Evolutionary conservation across 2,329 filamentous ascomycete genomes (phyloP).

Genomic region (Arthrinium puccinioides): DNA sequence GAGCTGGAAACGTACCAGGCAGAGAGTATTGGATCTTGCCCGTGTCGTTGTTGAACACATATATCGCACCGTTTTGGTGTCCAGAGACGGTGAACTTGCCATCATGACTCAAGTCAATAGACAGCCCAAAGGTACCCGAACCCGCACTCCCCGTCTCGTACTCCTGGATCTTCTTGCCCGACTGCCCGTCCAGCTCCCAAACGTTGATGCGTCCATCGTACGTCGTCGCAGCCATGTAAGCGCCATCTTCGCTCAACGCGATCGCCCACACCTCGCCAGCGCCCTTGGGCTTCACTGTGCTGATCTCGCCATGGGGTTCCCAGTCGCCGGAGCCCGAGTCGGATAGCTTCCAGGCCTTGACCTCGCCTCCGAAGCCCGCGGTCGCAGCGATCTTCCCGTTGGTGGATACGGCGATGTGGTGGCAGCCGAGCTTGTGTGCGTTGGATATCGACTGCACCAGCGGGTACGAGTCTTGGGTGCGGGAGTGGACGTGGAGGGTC

Average conservation of each 20-base stretch:
- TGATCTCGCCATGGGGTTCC: conserved; percentile 38
- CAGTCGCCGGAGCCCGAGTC: conserved; percentile 54
- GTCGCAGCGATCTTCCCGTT: conserved; percentile 70
- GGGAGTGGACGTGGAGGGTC: conserved; percentile 73
- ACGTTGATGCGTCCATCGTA: conserved; percentile 85
- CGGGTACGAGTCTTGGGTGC: conserved; percentile 62
- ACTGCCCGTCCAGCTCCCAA: conserved; percentile 60
- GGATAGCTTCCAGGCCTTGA: conserved; percentile 70
- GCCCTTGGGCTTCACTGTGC: conserved; percentile 19
- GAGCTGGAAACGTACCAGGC: conserved; percentile 49
- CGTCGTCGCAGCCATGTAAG: conserved; percentile 78
- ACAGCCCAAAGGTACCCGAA: conserved; percentile 84
- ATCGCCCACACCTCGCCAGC: conserved; percentile 79
- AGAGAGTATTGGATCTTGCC: conserved; percentile 80
- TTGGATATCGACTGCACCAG: conserved; percentile 71
- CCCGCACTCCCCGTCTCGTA: conserved; percentile 69
- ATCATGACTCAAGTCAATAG: conserved; percentile 72
- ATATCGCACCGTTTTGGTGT: conserved; percentile 85
- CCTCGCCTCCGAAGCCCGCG: conserved; percentile 81
- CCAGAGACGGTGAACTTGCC: conserved; percentile 84
- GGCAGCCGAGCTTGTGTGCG: conserved; percentile 83
- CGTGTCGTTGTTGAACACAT: conserved; percentile 91
- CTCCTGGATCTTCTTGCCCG: conserved; percentile 60
- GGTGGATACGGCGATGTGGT: conserved; percentile 70
- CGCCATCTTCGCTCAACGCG: conserved; percentile 75